Base-by-base conservation (phyloP, 139 green algal species). In the Chlamydomonas asymmetrica region DNA sequence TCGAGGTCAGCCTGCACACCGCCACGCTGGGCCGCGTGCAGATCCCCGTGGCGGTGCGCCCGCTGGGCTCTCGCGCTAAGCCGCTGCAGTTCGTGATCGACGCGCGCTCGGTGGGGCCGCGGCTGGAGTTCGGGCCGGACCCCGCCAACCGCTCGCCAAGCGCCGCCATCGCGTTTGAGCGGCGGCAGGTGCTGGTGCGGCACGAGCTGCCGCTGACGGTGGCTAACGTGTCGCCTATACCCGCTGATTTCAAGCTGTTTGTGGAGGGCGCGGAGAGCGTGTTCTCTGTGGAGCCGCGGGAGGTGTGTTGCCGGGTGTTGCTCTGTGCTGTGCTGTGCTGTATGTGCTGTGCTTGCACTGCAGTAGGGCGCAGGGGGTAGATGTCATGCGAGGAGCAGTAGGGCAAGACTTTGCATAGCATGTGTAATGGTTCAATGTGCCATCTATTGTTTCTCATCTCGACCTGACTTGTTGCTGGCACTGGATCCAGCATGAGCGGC, bases 231-330 rank as follows among this genome's bases (percentile, higher is more conserved):
- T 87, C 73, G 23, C 73, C 86, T n/a, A 93, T 97, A 20, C 73
- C 89, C 2, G 89, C 92, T 7, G 82, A 91, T 22, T 83, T 92
- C 71, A 92, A 93, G 73, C 81, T 88, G 2, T 93, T 94, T 71
- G 85, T 94, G 10, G 87, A 92, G 59, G 74, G 71, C 31, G 77
- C 74, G 40, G 81, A 92, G 62, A 88, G 71, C 5, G 78, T 83
- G 0, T 97, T 94, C 75, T 62, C 31, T 31, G 88, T 95, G 57
- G 79, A 88, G 63, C 76, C 83, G 5, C 65, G 80, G 22, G 78
- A 91, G 71, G 77, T 60, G 39, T 45, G 35, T 45, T 22, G 37
- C 20, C 54, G 1, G 27, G 45, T 52, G n/a, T n/a, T n/a, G n/a
- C n/a, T n/a, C n/a, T n/a, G n/a, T n/a, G n/a, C n/a, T n/a, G n/a